Conservation (phyloP, 176 grass and related monocot genomes). For the Oryza glumipatula region DNA sequence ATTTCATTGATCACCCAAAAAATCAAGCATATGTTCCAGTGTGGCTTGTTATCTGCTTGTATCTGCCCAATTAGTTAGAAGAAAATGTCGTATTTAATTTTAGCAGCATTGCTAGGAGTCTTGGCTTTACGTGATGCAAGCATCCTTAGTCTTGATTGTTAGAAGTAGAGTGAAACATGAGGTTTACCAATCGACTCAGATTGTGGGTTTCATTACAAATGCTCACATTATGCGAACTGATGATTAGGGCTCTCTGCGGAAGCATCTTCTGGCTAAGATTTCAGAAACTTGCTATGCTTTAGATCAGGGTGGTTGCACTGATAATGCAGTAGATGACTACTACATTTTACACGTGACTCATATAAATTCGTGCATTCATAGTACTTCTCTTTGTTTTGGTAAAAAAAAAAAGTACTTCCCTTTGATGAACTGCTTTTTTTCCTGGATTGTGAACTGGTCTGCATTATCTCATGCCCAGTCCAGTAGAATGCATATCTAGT, state of each 20-base stretch:
- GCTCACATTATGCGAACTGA: background rate
- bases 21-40: background rate
- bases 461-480: background rate
- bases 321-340: background rate
- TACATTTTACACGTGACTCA: background rate
- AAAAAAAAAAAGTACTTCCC: no score
- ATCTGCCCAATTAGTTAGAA: slow-evolving; percentile 8
- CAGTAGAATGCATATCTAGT: background rate
- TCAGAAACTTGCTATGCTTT: background rate
- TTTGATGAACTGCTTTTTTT: background rate
- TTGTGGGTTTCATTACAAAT: background rate
- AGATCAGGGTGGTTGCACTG: background rate
- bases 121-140: background rate
- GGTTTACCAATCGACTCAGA: background rate
- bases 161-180: slow-evolving; percentile 1
- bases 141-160: slow-evolving; percentile 4
- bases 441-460: slow-evolving; percentile 15
- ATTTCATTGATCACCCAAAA: background rate
- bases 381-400: background rate
- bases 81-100: slow-evolving; percentile 9
- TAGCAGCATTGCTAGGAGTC: background rate
- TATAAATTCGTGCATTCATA: background rate
- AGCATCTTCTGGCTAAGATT: background rate
- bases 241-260: background rate
- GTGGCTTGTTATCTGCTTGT: background rate